Conservation (phyloP, 1,284 basidiomycete species). For the Moesziomyces parantarcticus region DNA sequence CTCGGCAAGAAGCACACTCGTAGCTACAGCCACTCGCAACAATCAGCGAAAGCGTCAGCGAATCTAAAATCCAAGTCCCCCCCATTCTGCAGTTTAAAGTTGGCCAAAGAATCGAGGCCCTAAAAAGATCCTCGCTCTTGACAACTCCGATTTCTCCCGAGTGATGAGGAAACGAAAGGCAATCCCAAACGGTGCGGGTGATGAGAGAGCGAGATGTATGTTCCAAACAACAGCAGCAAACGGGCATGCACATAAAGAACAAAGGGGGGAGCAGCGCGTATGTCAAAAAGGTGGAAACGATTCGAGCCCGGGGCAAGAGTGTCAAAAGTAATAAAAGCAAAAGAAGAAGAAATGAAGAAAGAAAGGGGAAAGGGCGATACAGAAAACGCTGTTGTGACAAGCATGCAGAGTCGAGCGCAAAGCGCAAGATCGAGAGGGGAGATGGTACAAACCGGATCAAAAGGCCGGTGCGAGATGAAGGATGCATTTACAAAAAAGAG, state of each 20-base stretch:
- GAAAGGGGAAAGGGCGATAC: not conserved
- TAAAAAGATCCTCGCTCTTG: too few species aligned
- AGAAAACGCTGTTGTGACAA: not conserved
- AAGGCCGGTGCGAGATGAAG: too few species aligned
- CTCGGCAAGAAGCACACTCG: conserved; percentile 10
- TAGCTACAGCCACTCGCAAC: conserved; percentile 38
- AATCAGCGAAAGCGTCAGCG: conserved; percentile 45
- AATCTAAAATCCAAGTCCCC: conserved; percentile 14
- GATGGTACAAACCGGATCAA: not conserved
- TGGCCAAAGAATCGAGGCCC: too few species aligned
- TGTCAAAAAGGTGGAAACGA: too few species aligned
- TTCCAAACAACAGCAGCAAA: not conserved
- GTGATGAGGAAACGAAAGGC: too few species aligned
- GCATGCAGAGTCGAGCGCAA: conserved; percentile 1
- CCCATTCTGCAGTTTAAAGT: too few species aligned
- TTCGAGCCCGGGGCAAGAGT: not conserved
- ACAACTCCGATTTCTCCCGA: too few species aligned
- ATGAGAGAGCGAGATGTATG: not conserved
- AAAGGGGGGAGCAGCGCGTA: too few species aligned
- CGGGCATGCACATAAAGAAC: too few species aligned
- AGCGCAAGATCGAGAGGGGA: not conserved
- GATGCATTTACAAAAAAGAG: conserved; percentile 7
- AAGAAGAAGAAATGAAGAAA: conserved; percentile 3
- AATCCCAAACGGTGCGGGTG: too few species aligned
- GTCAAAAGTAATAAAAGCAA: not conserved